A percentile compares a stretch with the other conserved stretches of the same genome.
Evolutionary conservation across 148 eudicot species (phyloP).

Genomic region (Heliosperma pusillum): DNA sequence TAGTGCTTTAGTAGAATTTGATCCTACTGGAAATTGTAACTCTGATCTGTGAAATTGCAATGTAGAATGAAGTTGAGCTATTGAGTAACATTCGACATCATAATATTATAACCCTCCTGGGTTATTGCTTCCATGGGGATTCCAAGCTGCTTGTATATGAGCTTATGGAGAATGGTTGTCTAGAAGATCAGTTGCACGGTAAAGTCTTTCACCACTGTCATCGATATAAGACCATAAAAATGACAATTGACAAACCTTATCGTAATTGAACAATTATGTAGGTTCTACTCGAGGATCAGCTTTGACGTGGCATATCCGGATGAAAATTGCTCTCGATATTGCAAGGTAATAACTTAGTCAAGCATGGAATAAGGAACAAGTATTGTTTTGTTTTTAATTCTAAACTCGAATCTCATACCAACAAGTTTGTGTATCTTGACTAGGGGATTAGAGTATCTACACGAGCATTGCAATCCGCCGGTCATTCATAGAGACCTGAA

Average conservation of each 20-base stretch:
- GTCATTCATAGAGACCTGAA: slow-evolving; percentile 87
- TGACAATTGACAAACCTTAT: not conserved
- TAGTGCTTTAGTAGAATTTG: not conserved
- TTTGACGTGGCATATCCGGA: slow-evolving; percentile 55
- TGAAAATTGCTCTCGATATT: slow-evolving; percentile 66
- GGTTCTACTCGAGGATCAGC: slow-evolving; percentile 60
- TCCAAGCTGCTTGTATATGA: slow-evolving; percentile 53
- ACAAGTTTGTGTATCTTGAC: slow-evolving; percentile 28
- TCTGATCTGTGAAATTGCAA: slow-evolving; percentile 2
- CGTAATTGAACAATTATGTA: slow-evolving; percentile 25
- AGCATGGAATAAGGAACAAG: too few species aligned
- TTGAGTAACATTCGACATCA: slow-evolving; percentile 59
- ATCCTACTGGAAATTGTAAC: not conserved
- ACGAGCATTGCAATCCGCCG: slow-evolving; percentile 69
- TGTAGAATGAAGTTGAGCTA: slow-evolving; percentile 59
- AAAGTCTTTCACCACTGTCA: slow-evolving; percentile 11
- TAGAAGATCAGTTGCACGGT: slow-evolving; percentile 65
- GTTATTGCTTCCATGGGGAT: slow-evolving; percentile 57
- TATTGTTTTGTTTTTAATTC: not conserved
- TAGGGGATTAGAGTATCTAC: slow-evolving; percentile 80
- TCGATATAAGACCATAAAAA: not conserved
- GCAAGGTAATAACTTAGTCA: too few species aligned
- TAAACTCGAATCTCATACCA: not conserved
- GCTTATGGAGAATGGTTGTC: slow-evolving; percentile 58
- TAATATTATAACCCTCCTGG: slow-evolving; percentile 51